Evolutionary conservation across 768 basidiomycete species (phyloP).

Genomic region (Butyriboletus loyo): DNA sequence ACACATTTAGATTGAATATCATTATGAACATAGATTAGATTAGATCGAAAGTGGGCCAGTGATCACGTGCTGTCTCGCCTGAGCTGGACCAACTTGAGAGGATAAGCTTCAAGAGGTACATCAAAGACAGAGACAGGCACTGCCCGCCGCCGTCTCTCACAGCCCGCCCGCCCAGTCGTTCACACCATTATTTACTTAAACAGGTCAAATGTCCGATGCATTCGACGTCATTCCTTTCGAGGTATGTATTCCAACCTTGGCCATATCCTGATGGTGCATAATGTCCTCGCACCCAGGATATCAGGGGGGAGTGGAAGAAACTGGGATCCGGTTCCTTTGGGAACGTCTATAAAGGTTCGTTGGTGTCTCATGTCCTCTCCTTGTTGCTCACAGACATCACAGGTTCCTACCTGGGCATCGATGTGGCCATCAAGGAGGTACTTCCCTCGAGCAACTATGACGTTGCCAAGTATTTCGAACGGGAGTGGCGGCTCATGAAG

Average conservation of each 20-base stretch:
- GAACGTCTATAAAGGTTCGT: constrained; percentile 74
- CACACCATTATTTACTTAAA: not conserved
- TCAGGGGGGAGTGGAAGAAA: constrained; percentile 85
- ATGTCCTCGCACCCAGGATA: constrained; percentile 52
- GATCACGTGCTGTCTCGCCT: constrained; percentile 25
- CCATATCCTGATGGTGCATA: not conserved
- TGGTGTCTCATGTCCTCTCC: constrained; percentile 5
- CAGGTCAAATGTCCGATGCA: constrained; percentile 50
- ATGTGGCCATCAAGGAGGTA: constrained; percentile 96
- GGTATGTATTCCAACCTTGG: constrained; percentile 38
- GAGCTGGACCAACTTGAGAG: constrained; percentile 14
- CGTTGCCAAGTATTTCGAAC: constrained; percentile 94
- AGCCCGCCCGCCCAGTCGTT: not conserved
- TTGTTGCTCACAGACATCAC: constrained; percentile 6
- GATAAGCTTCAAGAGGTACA: too few species aligned
- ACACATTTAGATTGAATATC: not conserved
- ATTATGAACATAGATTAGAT: constrained; percentile 10
- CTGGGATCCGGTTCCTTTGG: constrained; percentile 92
- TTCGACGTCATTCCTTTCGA: constrained; percentile 89
- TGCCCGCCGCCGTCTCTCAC: not conserved
- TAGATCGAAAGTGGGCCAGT: not conserved
- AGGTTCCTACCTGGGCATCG: constrained; percentile 92
- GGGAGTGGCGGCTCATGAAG: constrained; percentile 99
- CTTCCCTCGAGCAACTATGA: constrained; percentile 89
- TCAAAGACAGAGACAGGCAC: not conserved